Conservation (phyloP, 164 flowering plant genomes). For the Cinnamomum micranthum region DNA sequence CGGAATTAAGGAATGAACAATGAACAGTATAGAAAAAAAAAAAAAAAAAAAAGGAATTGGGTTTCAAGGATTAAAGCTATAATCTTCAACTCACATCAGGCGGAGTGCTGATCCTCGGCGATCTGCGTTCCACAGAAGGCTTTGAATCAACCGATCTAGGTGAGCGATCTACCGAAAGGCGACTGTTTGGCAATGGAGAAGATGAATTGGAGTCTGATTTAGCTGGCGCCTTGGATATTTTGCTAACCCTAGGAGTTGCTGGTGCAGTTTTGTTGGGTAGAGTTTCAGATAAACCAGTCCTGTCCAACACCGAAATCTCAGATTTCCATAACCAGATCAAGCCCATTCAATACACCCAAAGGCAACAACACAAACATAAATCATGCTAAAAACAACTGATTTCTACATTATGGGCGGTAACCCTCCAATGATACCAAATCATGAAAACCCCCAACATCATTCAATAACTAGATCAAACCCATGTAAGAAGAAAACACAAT, state of each 20-base stretch:
- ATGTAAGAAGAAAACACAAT: background rate
- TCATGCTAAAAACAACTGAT: background rate
- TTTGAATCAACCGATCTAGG: conserved; percentile 59
- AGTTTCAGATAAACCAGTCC: conserved; percentile 64
- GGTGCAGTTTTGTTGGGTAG: conserved; percentile 58
- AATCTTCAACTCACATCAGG: conserved; percentile 51
- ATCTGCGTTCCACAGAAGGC: conserved; percentile 36
- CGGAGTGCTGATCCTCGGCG: conserved; percentile 51
- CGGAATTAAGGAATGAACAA: conserved; percentile 4
- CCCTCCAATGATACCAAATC: background rate
- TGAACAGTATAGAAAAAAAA: background rate
- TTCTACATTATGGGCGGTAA: background rate
- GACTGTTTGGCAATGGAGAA: conserved; percentile 51
- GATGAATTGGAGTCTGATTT: conserved; percentile 65
- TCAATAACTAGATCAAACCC: background rate
- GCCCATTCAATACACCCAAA: background rate
- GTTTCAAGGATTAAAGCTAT: background rate
- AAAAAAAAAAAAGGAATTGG: background rate
- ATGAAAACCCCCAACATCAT: background rate
- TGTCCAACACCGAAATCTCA: conserved; percentile 28
- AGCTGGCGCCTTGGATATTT: conserved; percentile 34
- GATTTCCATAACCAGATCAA: conserved; percentile 2
- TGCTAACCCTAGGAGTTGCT: conserved; percentile 63
- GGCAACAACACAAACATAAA: background rate
- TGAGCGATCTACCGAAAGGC: conserved; percentile 65